phyloP scores from a whole-genome alignment of 1,284 basidiomycete species.

The Ganoderma leucocontextum region DNA sequence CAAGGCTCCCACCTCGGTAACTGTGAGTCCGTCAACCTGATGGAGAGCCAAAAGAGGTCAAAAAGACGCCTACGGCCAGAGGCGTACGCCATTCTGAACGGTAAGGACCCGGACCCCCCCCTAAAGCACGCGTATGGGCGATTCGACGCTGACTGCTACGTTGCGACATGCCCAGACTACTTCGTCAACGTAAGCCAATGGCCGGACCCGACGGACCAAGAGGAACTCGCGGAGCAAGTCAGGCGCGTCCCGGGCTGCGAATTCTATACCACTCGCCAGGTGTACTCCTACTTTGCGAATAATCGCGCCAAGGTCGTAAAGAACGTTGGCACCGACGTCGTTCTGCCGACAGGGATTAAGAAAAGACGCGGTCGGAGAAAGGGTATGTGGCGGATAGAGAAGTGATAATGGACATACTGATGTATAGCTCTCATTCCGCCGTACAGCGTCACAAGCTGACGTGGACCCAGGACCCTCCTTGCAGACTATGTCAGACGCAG shows the following conservation, averaged over 20 bases:
- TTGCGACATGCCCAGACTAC: not conserved
- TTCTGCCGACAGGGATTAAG: not conserved
- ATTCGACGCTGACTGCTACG: not conserved
- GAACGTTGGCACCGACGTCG: not conserved
- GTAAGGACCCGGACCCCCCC: not conserved
- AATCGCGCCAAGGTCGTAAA: not conserved
- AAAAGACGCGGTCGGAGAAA: not conserved
- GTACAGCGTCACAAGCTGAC: not conserved
- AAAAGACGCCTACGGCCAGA: not conserved
- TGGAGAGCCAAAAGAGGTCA: not conserved
- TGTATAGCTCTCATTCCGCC: too few species aligned
- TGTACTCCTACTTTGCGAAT: slow-evolving; percentile 5
- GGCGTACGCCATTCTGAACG: not conserved
- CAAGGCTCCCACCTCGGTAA: not conserved
- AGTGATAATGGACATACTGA: not conserved
- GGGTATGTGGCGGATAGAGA: not conserved
- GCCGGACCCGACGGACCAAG: not conserved
- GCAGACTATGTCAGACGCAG: not conserved
- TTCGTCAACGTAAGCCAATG: not conserved
- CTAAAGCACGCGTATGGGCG: not conserved
- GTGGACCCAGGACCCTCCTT: not conserved
- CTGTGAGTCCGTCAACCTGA: not conserved
- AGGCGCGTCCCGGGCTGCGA: slow-evolving; percentile 1
- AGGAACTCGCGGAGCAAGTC: not conserved
- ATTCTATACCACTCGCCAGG: slow-evolving; percentile 3